Conservation (phyloP, 768 basidiomycete genomes). For the Wakefieldia striispora region DNA sequence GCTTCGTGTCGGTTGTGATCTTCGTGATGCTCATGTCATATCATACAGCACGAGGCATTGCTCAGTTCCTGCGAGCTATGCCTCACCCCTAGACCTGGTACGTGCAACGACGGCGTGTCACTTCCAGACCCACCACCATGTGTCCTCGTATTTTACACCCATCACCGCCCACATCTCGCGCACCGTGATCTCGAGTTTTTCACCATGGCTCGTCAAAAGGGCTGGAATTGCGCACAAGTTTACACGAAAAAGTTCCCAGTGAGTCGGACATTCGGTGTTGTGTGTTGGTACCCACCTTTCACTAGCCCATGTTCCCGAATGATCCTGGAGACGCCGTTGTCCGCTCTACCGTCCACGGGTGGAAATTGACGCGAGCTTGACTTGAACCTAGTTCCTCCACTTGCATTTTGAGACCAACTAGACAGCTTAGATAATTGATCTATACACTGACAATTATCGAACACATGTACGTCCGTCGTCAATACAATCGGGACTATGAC, state of each 20-base stretch:
- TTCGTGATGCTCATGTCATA: not conserved
- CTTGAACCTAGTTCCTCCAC: too few relatives aligned
- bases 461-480: too few relatives aligned
- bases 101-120: conserved; percentile 5
- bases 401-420: too few relatives aligned
- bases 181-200: conserved; percentile 85
- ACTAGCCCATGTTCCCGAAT: conserved; percentile 85
- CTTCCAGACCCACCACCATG: conserved; percentile 29
- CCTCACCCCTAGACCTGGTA: conserved; percentile 22
- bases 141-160: conserved; percentile 84
- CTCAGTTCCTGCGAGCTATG: conserved; percentile 66
- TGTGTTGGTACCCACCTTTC: not conserved
- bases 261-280: conserved; percentile 13
- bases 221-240: conserved; percentile 76
- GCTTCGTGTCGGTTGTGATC: not conserved
- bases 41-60: conserved; percentile 71
- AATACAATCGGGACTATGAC: too few relatives aligned
- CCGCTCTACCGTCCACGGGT: conserved; percentile 83
- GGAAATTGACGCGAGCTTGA: conserved; percentile 47
- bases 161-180: conserved; percentile 83
- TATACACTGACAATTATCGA: too few relatives aligned
- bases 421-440: too few relatives aligned
- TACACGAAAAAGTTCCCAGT: conserved; percentile 64
- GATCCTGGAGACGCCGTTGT: conserved; percentile 78
- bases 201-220: conserved; percentile 50